Base-by-base conservation (phyloP, 163 green algal species). In the Trebouxia gelatinosa region DNA sequence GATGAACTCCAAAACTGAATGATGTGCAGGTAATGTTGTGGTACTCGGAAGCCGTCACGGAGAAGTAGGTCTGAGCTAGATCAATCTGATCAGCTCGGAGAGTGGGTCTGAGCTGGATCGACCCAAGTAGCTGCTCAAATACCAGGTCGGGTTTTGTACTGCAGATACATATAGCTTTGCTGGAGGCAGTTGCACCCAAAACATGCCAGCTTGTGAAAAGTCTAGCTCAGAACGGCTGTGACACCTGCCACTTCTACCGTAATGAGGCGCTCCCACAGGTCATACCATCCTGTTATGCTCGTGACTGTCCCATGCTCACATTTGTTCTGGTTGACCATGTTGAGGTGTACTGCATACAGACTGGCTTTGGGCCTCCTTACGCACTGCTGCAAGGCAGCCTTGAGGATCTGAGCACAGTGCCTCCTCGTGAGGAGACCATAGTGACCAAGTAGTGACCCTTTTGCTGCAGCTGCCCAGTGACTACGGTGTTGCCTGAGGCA, bases 331-430 rank as follows among this genome's bases (percentile, higher is more conserved):
- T n/a, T n/a, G n/a, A n/a, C n/a, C n/a, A n/a, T n/a, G n/a, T n/a
- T n/a, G n/a, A n/a, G n/a, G n/a, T n/a, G n/a, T n/a, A n/a, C n/a
- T n/a, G n/a, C n/a, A n/a, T 82, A 75, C 59, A 82, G 28, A 76
- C 81, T 39, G 74, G 78, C 4, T 57, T 34, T 43, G 85, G 85
- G 2, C 85, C 85, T 3, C 85, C 85, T 5, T 90, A 90, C 84
- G 85, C 83, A 0, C 66, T 90, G 59, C 76, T 90, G 29, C 85
- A 89, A 65, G 85, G 85, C 28, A 85, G 78, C 31, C 70, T 87
- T 26, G 46, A 75, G 40, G 76, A 67, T 16, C 26, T 90, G 48
- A 17, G 48, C 43, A 74, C 78, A n/a, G 48, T 71, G 1, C 85
- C 83, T 17, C 46, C 77, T 31, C 70, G 58, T 26, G 85, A 90